Conservation (phyloP, 2,329 filamentous ascomycete genomes). For the Phialocephala subalpina region DNA sequence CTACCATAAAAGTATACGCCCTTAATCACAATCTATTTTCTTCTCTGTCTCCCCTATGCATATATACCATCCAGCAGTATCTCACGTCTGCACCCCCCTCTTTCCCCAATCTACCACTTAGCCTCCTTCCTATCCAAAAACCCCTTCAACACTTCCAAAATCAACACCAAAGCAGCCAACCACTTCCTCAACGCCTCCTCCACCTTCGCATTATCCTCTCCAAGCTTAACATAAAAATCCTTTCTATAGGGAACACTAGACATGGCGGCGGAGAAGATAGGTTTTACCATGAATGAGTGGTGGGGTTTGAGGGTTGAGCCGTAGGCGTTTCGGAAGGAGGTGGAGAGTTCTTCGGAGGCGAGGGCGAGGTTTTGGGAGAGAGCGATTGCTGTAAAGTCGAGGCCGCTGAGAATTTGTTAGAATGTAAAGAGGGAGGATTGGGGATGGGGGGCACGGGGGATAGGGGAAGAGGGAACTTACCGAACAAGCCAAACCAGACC, state of each 20-base stretch:
- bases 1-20: slow-evolving; percentile 4
- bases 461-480: slow-evolving; percentile 55
- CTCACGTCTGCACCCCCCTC: background rate
- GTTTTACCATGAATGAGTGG: slow-evolving; percentile 90
- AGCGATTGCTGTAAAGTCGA: slow-evolving; percentile 91
- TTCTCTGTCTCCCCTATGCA: background rate
- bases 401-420: slow-evolving; percentile 66
- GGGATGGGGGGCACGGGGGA: slow-evolving; percentile 2
- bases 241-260: slow-evolving; percentile 90
- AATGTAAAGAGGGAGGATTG: slow-evolving; percentile 1
- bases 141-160: slow-evolving; percentile 77
- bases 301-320: slow-evolving; percentile 87
- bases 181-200: slow-evolving; percentile 71
- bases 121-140: slow-evolving; percentile 64
- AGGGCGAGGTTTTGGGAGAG: slow-evolving; percentile 80
- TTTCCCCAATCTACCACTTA: slow-evolving; percentile 43
- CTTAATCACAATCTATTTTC: background rate
- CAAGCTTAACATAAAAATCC: slow-evolving; percentile 92
- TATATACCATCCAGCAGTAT: slow-evolving; percentile 6
- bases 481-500: slow-evolving; percentile 90
- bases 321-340: slow-evolving; percentile 89
- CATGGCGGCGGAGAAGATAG: slow-evolving; percentile 93
- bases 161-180: slow-evolving; percentile 79
- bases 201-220: slow-evolving; percentile 70
- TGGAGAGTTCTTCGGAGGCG: slow-evolving; percentile 76